Evolutionary conservation across 2,329 filamentous ascomycete genomes (phyloP), one percentile per base, ranked within the genome.

Genomic region (Scedosporium boydii): DNA sequence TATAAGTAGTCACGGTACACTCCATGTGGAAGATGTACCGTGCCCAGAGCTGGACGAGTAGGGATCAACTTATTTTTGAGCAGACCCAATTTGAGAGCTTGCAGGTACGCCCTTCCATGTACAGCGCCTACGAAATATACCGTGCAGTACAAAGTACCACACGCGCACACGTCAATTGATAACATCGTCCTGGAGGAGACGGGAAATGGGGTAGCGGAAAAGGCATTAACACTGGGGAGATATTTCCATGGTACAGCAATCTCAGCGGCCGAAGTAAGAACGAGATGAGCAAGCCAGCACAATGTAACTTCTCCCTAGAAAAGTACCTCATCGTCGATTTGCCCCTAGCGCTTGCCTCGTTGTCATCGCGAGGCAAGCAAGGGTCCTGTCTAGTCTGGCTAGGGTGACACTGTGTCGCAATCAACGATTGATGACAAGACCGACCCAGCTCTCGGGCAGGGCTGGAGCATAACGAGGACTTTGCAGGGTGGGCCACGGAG

Each of bases 211-310:
- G 7, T 23, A 55, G 21, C 23, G 51, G 51, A 55, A 23, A 16
- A 18, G 12, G 5, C 21, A 27, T 16, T 12, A 29, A 55, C 18
- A 6, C 51, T 14, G 23, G 6, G 48, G 23, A 21, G 12, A 23
- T 12, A 26, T 55, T 55, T 48, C 23, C 51, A 55, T 55, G 51
- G 51, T 55, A 55, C 51, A 7, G 51, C 21, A 55, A 55, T 55
- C 51, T 55, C 51, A 55, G 51, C 18, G 18, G 23, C 51, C 51
- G 51, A 55, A 55, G 51, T 55, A 55, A 55, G 51, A 55, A 55
- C 51, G 51, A 55, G 51, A 27, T 18, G 16, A 48, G n/a, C 44
- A 48, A 27, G 51, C 23, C 51, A 55, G 14, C 23, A 55, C 23
- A 48, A 48, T 55, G 18, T 55, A 23, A 38, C 34, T 38, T 38